phyloP scores from a whole-genome alignment of 2,329 filamentous ascomycete species.

The Endocalyx cinctus region DNA sequence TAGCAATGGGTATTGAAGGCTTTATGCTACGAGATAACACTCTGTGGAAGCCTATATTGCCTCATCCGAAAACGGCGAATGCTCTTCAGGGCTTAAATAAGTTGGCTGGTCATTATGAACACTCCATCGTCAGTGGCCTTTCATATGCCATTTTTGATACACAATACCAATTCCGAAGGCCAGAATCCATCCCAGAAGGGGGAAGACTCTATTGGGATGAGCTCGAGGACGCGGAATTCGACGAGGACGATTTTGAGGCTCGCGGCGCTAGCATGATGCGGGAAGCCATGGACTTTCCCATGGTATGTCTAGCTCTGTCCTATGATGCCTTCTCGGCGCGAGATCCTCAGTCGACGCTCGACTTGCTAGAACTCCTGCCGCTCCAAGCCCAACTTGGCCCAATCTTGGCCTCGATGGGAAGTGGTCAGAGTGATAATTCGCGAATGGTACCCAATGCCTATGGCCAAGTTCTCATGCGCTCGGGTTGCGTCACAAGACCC shows the following conservation, averaged over 20 bases:
- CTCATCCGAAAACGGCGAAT: conserved; percentile 5
- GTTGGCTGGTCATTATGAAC: conserved; percentile 9
- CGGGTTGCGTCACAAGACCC: conserved; percentile 8
- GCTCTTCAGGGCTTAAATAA: conserved; percentile 3
- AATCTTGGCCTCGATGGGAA: conserved; percentile 5
- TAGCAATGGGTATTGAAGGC: conserved; percentile 7
- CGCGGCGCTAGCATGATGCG: conserved; percentile 11
- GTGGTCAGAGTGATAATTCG: conserved; percentile 1
- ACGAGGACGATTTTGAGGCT: conserved; percentile 2
- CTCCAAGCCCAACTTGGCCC: conserved; percentile 6
- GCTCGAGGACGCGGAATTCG: conserved; percentile 10
- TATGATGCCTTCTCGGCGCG: conserved; percentile 19
- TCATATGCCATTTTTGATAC: conserved; percentile 13
- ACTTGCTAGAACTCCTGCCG: conserved; percentile 5
- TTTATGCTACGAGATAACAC: conserved; percentile 8
- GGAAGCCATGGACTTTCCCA: conserved; percentile 28
- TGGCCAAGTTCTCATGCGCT: conserved; percentile 7
- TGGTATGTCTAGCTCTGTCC: conserved; percentile 25
- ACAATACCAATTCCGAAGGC: conserved; percentile 14
- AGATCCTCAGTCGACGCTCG: conserved; percentile 7
- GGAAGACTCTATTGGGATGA: conserved; percentile 26
- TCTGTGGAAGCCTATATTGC: conserved; percentile 7
- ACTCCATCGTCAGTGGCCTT: conserved; percentile 13
- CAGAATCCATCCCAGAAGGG: conserved; percentile 16
- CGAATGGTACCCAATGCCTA: not conserved